Evolutionary conservation across 2,329 filamentous ascomycete species (phyloP).

Genomic region (Alternaria gaisen): DNA sequence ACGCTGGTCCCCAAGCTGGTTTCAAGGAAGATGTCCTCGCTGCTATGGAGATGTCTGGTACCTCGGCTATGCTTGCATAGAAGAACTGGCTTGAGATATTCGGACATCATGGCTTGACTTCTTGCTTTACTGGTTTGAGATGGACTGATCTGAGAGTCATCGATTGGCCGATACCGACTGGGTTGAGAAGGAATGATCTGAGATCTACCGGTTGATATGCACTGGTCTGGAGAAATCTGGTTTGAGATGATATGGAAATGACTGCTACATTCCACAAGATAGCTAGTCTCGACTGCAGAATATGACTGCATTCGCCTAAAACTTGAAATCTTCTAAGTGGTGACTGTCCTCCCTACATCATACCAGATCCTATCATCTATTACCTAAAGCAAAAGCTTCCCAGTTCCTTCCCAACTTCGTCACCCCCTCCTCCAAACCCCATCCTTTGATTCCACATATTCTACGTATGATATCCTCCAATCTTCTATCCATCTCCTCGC

Average conservation of each 20-base stretch:
- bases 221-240: background rate
- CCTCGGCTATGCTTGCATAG: background rate
- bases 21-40: slow-evolving; percentile 25
- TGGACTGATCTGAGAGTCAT: background rate
- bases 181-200: background rate
- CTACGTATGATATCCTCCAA: slow-evolving; percentile 79
- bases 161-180: background rate
- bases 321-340: background rate
- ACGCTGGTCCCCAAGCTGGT: slow-evolving; percentile 23
- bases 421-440: slow-evolving; percentile 77
- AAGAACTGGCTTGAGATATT: background rate
- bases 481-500: slow-evolving; percentile 77
- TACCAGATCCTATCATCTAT: slow-evolving; percentile 3
- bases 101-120: background rate
- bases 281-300: background rate
- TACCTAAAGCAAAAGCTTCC: slow-evolving; percentile 76
- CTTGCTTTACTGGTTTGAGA: background rate
- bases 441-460: slow-evolving; percentile 80
- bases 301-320: background rate
- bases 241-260: background rate
- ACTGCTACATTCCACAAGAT: background rate
- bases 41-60: slow-evolving; percentile 10
- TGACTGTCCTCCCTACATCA: background rate
- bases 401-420: slow-evolving; percentile 76
- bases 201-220: background rate